A percentile compares a stretch with the other conserved stretches of the same genome.
These are phyloP conservation scores for Marsdenia floribunda DNA, from an alignment of 257 asterid species.

Conservation along the genomic window DNA sequence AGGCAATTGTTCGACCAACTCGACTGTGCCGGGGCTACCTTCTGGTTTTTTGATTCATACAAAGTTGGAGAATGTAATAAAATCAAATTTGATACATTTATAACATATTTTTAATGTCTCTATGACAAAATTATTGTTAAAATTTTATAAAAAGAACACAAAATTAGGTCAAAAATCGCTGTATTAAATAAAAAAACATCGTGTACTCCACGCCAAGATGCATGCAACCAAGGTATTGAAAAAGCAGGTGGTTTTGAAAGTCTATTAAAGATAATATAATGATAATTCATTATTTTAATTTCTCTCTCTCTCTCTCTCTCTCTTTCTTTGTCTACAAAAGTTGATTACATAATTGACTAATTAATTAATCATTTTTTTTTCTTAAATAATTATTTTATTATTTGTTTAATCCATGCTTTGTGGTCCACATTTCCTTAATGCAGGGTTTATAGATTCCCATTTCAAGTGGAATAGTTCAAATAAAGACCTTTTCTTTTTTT, in stretches of 20 bases:
- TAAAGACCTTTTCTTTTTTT: background rate
- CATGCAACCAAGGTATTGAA: constrained; percentile 5
- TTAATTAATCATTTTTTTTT: background rate
- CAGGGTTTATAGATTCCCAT: constrained; percentile 15
- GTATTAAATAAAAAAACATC: background rate
- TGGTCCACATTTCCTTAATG: constrained; percentile 13
- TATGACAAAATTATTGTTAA: too few species aligned
- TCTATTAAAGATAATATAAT: background rate
- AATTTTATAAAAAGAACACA: too few species aligned
- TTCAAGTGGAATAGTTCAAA: background rate
- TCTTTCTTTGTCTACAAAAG: background rate
- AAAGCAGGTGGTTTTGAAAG: constrained; percentile 1
- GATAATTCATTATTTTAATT: background rate
- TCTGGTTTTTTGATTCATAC: too few species aligned
- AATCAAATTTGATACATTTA: too few species aligned
- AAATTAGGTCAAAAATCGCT: background rate
- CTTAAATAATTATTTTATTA: background rate
- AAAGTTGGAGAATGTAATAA: too few species aligned
- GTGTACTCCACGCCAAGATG: background rate
- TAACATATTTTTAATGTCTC: too few species aligned
- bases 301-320: background rate
- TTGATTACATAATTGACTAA: background rate
- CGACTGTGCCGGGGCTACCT: too few species aligned
- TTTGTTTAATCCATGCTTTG: background rate
- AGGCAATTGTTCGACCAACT: too few species aligned